Percentiles rank a stretch among this genome's conserved stretches.
phyloP scores from a whole-genome alignment of 441 rosid genomes.

The Corymbia calophylla region DNA sequence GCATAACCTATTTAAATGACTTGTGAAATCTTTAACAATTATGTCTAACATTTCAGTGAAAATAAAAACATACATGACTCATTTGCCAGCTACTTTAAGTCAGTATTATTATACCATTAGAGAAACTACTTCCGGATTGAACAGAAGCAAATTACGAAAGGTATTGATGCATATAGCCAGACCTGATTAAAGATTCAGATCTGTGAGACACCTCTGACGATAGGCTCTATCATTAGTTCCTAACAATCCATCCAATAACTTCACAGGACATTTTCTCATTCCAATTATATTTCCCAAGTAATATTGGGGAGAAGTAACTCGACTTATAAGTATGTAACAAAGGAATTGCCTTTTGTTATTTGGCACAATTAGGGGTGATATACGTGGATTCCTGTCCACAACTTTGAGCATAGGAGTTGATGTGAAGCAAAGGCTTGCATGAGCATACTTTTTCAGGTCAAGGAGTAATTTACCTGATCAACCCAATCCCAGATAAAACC shows the following conservation, averaged over 20 bases:
- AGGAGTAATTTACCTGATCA: slow-evolving; percentile 67
- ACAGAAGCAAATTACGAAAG: not conserved
- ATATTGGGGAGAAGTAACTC: not conserved
- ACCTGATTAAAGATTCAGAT: not conserved
- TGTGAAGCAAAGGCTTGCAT: not conserved
- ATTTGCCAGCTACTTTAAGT: not conserved
- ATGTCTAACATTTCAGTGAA: not conserved
- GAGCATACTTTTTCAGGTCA: not conserved
- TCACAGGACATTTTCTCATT: not conserved
- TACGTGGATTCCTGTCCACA: not conserved
- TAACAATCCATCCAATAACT: not conserved
- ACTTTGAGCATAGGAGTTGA: not conserved
- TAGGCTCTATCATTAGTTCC: not conserved
- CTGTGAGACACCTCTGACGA: not conserved
- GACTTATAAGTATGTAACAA: not conserved
- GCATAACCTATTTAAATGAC: not conserved
- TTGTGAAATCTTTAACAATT: not conserved
- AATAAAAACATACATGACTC: not conserved
- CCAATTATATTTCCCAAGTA: not conserved
- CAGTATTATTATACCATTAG: not conserved
- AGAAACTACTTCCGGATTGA: not conserved
- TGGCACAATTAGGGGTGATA: not conserved
- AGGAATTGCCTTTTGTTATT: not conserved
- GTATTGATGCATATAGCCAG: not conserved
- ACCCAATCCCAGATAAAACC: slow-evolving; percentile 99